phyloP scores from a whole-genome alignment of 2,329 filamentous ascomycete species.

The Alternaria rosae region DNA sequence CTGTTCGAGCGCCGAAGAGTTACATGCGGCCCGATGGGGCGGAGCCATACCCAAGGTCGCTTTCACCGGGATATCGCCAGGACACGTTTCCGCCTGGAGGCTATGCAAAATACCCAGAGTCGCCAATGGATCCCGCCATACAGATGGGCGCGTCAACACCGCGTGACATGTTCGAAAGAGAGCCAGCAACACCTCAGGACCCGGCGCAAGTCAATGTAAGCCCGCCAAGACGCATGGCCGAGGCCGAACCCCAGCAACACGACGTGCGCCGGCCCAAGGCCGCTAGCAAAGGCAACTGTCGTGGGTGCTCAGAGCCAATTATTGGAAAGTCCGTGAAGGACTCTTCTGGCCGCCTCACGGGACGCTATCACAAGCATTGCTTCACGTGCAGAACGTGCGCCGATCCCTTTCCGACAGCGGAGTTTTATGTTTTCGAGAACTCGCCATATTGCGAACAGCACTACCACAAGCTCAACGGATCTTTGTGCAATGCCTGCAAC shows the following conservation, averaged over 20 bases:
- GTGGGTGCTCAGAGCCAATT: constrained; percentile 80
- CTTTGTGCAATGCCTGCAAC: constrained; percentile 80
- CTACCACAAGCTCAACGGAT: constrained; percentile 91
- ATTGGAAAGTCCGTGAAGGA: constrained; percentile 92
- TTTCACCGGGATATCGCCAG: constrained; percentile 26
- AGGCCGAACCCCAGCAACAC: constrained; percentile 23
- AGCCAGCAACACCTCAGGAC: constrained; percentile 19
- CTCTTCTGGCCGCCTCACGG: constrained; percentile 88
- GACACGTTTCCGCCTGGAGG: constrained; percentile 9
- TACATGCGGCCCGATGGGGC: constrained; percentile 30
- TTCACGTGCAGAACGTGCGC: constrained; percentile 89
- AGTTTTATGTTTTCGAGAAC: constrained; percentile 91
- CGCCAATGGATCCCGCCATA: constrained; percentile 52
- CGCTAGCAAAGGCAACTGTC: constrained; percentile 76
- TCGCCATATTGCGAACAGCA: constrained; percentile 89
- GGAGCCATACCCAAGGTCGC: constrained; percentile 29
- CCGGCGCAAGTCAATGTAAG: constrained; percentile 18
- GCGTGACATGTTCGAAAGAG: constrained; percentile 17
- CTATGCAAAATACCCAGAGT: constrained; percentile 41
- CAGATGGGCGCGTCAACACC: constrained; percentile 40
- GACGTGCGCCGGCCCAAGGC: constrained; percentile 39
- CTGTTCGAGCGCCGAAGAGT: constrained; percentile 28
- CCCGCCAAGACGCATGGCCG: constrained; percentile 20
- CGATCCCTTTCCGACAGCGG: constrained; percentile 81
- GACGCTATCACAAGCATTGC: constrained; percentile 92